A percentile compares a stretch with the other conserved stretches of the same genome.
These are phyloP conservation scores for Panellus pusillus DNA, from an alignment of 768 basidiomycete genomes.

Conservation along the genomic window DNA sequence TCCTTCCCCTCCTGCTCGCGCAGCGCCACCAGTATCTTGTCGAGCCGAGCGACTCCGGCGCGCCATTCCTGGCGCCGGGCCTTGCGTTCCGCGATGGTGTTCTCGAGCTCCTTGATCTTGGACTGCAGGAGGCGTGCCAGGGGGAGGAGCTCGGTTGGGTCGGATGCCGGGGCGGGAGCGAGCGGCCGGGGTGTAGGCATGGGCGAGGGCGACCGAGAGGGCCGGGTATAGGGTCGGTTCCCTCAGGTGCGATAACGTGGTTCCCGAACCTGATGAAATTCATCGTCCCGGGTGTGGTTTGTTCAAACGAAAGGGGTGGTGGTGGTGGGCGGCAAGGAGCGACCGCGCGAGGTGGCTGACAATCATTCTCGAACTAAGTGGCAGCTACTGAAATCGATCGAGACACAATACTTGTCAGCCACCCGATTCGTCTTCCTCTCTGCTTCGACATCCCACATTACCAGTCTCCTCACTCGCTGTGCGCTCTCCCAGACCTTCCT, in stretches of 20 bases:
- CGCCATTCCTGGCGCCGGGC: constrained; percentile 2
- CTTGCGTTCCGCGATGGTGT: not conserved
- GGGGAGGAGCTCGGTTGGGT: not conserved
- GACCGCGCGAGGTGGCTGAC: constrained; percentile 9
- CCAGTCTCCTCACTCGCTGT: not conserved
- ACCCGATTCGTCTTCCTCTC: not conserved
- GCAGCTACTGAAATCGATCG: not conserved
- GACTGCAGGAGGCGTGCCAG: constrained; percentile 7
- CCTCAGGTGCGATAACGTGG: constrained; percentile 10
- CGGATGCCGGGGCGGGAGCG: not conserved
- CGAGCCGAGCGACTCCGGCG: not conserved
- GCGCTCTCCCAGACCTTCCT: not conserved
- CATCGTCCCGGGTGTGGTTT: not conserved
- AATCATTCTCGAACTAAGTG: not conserved
- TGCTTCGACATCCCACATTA: not conserved
- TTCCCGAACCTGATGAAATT: constrained; percentile 17
- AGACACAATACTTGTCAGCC: constrained; percentile 3
- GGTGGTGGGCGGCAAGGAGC: constrained; percentile 1
- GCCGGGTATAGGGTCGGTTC: not conserved
- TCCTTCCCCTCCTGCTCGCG: constrained; percentile 6
- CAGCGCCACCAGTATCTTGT: constrained; percentile 3
- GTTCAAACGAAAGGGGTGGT: not conserved
- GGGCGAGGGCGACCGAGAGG: not conserved
- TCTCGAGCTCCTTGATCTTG: constrained; percentile 11
- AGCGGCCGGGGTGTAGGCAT: not conserved